Percentiles rank a stretch among this genome's conserved stretches.
Evolutionary conservation across 176 grass and related monocot species (phyloP).

Genomic region (Musa beccarii): DNA sequence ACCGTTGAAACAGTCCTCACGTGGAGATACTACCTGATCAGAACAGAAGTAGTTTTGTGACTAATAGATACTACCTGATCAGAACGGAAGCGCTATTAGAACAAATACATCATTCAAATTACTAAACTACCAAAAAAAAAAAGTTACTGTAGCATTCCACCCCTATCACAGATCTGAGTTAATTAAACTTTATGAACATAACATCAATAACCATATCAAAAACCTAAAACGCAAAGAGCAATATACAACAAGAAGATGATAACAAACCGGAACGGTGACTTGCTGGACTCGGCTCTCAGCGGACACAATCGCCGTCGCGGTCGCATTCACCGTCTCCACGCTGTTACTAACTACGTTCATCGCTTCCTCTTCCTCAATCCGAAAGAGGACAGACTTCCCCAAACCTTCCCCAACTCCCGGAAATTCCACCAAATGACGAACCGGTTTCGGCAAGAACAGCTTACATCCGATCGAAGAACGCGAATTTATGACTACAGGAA

Average conservation of each 20-base stretch:
- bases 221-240: background rate
- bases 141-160: background rate
- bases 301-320: conserved; percentile 47
- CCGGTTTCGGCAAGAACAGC: background rate
- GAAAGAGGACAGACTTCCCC: background rate
- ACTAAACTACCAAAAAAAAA: background rate
- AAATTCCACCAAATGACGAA: conserved; percentile 7
- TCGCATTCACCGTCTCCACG: conserved; percentile 47
- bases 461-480: background rate
- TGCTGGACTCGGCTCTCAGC: conserved; percentile 36
- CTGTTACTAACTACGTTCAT: conserved; percentile 34
- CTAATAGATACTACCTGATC: too few relatives aligned
- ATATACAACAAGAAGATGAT: background rate
- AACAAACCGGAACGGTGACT: conserved; percentile 22
- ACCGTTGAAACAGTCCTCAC: too few relatives aligned
- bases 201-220: background rate
- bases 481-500: too few relatives aligned
- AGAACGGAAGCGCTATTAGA: too few relatives aligned
- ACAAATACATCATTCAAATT: background rate
- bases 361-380: conserved; percentile 10
- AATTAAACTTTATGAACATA: background rate
- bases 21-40: too few relatives aligned
- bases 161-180: background rate
- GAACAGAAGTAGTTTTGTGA: too few relatives aligned
- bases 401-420: background rate